Percentiles rank a stretch among this genome's conserved stretches.
Evolutionary conservation across 1,284 basidiomycete genomes (phyloP).

Genomic region (Flammula alnicola): DNA sequence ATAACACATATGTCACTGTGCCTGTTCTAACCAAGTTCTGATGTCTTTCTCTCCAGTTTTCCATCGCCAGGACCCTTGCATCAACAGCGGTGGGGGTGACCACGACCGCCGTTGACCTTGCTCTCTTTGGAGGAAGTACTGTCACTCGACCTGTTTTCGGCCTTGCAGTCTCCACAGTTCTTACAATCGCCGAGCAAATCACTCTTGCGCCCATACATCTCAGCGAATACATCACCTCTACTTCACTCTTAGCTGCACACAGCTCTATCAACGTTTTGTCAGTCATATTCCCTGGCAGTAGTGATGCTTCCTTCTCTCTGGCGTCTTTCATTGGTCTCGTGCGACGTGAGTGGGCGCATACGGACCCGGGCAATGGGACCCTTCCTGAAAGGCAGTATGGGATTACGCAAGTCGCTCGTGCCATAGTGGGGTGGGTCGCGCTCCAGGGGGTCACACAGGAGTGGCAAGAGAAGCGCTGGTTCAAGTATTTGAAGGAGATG

Average conservation of each 20-base stretch:
- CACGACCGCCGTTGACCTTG: conserved; percentile 62
- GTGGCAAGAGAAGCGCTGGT: conserved; percentile 75
- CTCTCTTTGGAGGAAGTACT: conserved; percentile 62
- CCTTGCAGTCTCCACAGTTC: conserved; percentile 60
- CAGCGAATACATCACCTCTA: conserved; percentile 77
- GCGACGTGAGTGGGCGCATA: conserved; percentile 65
- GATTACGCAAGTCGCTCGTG: conserved; percentile 65
- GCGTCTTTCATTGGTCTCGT: conserved; percentile 79
- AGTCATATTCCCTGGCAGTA: conserved; percentile 72
- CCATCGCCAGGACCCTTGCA: conserved; percentile 65
- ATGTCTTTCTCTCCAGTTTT: conserved; percentile 53
- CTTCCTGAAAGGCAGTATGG: conserved; percentile 67
- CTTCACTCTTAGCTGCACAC: conserved; percentile 72
- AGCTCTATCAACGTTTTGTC: conserved; percentile 74
- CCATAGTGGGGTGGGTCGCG: conserved; percentile 76
- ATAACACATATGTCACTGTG: neutral
- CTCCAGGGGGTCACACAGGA: conserved; percentile 79
- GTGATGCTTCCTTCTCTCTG: conserved; percentile 78
- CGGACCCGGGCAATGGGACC: conserved; percentile 53
- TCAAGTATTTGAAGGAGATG: conserved; percentile 66
- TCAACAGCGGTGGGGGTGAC: conserved; percentile 60
- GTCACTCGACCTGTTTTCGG: conserved; percentile 61
- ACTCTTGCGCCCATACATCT: conserved; percentile 74
- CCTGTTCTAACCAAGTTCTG: neutral
- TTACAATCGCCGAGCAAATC: conserved; percentile 69